Evolutionary conservation across 805 yeast genomes (phyloP), one percentile per base, ranked within the genome.

Genomic region (Lachancea waltii): DNA sequence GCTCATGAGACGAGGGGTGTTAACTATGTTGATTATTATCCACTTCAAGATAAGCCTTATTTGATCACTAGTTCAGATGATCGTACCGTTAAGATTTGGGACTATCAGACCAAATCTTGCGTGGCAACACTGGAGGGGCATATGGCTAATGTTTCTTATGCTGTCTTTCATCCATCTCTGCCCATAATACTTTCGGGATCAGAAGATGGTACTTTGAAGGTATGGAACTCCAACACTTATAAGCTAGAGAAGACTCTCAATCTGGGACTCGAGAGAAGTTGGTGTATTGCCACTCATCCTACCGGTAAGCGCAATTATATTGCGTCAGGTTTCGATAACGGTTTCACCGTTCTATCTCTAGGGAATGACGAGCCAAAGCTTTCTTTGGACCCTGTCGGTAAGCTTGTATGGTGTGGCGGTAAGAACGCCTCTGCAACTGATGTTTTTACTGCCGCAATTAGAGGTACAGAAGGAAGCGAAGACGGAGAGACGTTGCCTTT

Each of bases 11-110:
- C 84, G 33, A 86, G 85, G 58, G 97, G 97, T 49, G 97, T 87
- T 49, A 92, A 92, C 64, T 90, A 76, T 60, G 97, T 92, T 42
- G 97, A 90, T 62, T 92, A 90, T 64, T 92, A 92, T 60, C 98
- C 97, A 20, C 87, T 85, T 50, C 83, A 95, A 42, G 99, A 92
- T 67, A 92, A 92, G 65, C 99, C 99, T 35, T 92, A 92, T 60
- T 68, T 92, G 50, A 80, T 89, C 48, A 89, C 97, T 2, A 70
- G 95, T 4, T 82, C 95, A 14, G 97, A 89, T 65, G 97, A 90
- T 64, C 75, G 79, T 48, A 80, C 95, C 2, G 78, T 87, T 47
- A 84, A 84, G 54, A 72, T 89, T 36, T 90, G 96, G 95, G 97
- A 89, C 64, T 92, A 92, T 58, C 99, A 92, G 72, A 86, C 97